Conservation (phyloP, 192 early-diverging fungal species). For the Umbelopsis ramanniana region DNA sequence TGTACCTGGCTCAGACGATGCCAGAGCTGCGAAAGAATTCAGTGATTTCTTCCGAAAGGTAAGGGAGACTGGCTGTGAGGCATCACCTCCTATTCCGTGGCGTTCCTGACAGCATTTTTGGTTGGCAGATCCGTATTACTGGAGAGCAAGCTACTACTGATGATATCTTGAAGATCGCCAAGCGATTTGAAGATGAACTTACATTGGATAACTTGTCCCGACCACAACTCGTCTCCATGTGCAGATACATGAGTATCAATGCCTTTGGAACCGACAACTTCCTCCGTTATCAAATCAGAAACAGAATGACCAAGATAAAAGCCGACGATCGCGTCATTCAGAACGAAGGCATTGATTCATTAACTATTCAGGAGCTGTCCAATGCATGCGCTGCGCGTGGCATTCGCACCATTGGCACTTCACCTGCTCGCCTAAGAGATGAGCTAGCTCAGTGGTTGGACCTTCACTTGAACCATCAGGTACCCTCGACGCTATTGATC, state of each 20-base stretch:
- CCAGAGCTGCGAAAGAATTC: constrained; percentile 70
- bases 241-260: constrained; percentile 93
- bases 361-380: constrained; percentile 89
- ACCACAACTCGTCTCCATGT: constrained; percentile 94
- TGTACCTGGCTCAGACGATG: constrained; percentile 50
- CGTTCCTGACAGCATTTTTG: constrained; percentile 1
- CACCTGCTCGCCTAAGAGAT: constrained; percentile 84
- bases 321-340: constrained; percentile 89
- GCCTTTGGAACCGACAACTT: constrained; percentile 98
- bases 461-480: constrained; percentile 88
- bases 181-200: constrained; percentile 91
- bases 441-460: constrained; percentile 95
- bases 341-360: constrained; percentile 84
- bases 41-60: constrained; percentile 80
- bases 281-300: constrained; percentile 90
- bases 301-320: constrained; percentile 83
- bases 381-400: constrained; percentile 88
- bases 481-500: constrained; percentile 90
- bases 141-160: constrained; percentile 83
- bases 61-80: neutral
- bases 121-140: constrained; percentile 72
- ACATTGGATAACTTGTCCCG: constrained; percentile 92
- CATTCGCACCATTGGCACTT: constrained; percentile 86
- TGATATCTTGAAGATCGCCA: constrained; percentile 83
- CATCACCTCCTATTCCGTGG: neutral